Evolutionary conservation across 108 stramenopile species (phyloP).

Genomic region (Nitzschia sp.): DNA sequence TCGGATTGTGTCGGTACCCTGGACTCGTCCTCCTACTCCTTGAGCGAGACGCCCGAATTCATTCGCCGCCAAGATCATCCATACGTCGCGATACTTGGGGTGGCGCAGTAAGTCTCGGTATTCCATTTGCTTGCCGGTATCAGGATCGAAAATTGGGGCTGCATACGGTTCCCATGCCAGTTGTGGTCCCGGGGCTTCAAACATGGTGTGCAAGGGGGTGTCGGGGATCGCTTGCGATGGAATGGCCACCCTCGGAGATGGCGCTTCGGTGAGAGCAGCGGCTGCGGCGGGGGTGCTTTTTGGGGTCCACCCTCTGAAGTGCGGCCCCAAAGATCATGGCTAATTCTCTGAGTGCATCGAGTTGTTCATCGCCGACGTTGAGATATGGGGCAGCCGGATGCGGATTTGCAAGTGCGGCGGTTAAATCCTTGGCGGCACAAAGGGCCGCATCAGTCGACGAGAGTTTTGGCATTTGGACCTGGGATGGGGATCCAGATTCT

Average conservation of each 20-base stretch:
- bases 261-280: too few relatives aligned
- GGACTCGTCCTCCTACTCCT: slow-evolving; percentile 18
- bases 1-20: too few relatives aligned
- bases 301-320: too few relatives aligned
- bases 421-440: not conserved
- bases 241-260: too few relatives aligned
- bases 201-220: not conserved
- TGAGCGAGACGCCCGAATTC: slow-evolving; percentile 45
- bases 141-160: slow-evolving; percentile 28
- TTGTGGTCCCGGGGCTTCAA: not conserved
- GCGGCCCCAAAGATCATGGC: not conserved
- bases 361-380: too few relatives aligned
- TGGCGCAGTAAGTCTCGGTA: slow-evolving; percentile 29
- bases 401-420: too few relatives aligned
- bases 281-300: not conserved
- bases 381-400: too few relatives aligned
- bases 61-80: slow-evolving; percentile 18
- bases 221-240: too few relatives aligned
- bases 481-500: slow-evolving; percentile 33
- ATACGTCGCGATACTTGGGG: slow-evolving; percentile 3
- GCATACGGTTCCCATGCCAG: not conserved
- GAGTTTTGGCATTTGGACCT: slow-evolving; percentile 11
- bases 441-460: not conserved
- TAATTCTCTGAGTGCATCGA: too few relatives aligned
- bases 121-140: slow-evolving; percentile 1